A percentile compares a stretch with the other conserved stretches of the same genome.
These are phyloP conservation scores for Ophiostoma novo-ulmi DNA, from an alignment of 2,329 filamentous ascomycete genomes.

Conservation along the genomic window DNA sequence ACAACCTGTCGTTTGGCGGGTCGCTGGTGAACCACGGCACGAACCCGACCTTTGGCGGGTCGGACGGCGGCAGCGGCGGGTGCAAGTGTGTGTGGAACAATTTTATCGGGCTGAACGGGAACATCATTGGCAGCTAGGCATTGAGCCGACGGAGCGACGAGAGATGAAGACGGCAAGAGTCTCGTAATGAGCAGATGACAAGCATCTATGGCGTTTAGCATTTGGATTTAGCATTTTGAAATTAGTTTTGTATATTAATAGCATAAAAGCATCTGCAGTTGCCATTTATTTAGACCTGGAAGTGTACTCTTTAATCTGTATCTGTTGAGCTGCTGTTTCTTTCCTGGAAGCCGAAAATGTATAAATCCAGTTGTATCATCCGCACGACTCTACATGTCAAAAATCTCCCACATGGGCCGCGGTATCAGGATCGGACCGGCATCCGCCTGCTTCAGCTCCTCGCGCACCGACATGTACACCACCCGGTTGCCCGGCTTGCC, in stretches of 20 bases:
- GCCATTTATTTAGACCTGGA: too few relatives aligned
- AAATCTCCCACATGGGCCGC: slow-evolving; percentile 58
- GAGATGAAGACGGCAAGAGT: neutral
- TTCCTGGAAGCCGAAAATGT: neutral
- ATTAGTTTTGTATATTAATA: neutral
- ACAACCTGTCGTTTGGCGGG: slow-evolving; percentile 49
- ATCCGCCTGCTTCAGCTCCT: slow-evolving; percentile 53
- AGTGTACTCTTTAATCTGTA: neutral
- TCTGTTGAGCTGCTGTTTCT: neutral
- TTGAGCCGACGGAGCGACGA: neutral
- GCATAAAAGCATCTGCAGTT: too few relatives aligned
- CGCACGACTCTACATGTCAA: slow-evolving; percentile 9
- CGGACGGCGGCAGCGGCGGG: slow-evolving; percentile 59
- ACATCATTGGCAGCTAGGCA: neutral
- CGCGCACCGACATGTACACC: slow-evolving; percentile 59
- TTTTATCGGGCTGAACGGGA: slow-evolving; percentile 35
- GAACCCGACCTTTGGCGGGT: slow-evolving; percentile 50
- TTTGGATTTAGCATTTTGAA: neutral
- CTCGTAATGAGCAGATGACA: neutral
- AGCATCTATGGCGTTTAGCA: neutral
- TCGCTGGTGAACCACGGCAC: slow-evolving; percentile 47
- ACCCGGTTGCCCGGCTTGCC: slow-evolving; percentile 66
- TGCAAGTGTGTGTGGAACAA: slow-evolving; percentile 60
- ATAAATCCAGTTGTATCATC: neutral
- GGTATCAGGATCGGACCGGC: slow-evolving; percentile 41